phyloP scores from a whole-genome alignment of 176 grass and related monocot genomes.

The Elaeis guineensis region DNA sequence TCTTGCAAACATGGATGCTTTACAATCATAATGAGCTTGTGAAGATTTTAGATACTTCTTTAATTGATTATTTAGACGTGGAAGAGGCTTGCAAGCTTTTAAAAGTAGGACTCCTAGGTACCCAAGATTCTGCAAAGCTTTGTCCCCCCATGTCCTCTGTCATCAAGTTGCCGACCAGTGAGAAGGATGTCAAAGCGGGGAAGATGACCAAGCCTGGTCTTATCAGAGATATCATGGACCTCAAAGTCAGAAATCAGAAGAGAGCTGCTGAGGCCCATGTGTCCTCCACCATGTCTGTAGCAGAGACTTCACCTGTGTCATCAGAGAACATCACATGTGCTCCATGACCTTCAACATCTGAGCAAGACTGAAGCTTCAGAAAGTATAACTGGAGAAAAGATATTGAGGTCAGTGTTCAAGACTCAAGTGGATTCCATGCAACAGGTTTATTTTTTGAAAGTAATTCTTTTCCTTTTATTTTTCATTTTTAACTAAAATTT shows the following conservation, averaged over 20 bases:
- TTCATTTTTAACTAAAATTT: too few species aligned
- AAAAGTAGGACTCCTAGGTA: slow-evolving; percentile 68
- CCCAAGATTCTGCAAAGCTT: slow-evolving; percentile 41
- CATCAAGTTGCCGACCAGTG: slow-evolving; percentile 47
- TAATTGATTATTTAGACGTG: slow-evolving; percentile 40
- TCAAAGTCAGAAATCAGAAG: slow-evolving; percentile 36
- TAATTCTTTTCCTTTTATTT: too few species aligned
- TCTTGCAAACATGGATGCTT: slow-evolving; percentile 67
- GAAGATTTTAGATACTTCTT: slow-evolving; percentile 50
- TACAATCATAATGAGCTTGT: slow-evolving; percentile 42
- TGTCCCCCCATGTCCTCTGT: slow-evolving; percentile 54
- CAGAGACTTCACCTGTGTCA: slow-evolving; percentile 23
- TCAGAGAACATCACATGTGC: slow-evolving; percentile 39
- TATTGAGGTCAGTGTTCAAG: too few species aligned
- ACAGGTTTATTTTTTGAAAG: too few species aligned
- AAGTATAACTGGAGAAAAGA: background rate
- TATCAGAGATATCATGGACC: slow-evolving; percentile 58
- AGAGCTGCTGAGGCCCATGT: background rate
- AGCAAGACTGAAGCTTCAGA: slow-evolving; percentile 21
- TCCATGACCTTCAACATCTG: slow-evolving; percentile 57
- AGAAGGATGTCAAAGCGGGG: slow-evolving; percentile 27
- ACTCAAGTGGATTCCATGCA: too few species aligned
- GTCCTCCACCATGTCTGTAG: slow-evolving; percentile 26
- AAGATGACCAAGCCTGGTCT: slow-evolving; percentile 61
- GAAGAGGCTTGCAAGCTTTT: slow-evolving; percentile 66